Evolutionary conservation across 257 asterid species (phyloP), one percentile per base, ranked within the genome.

Genomic region (Ajuga chamaepitys): DNA sequence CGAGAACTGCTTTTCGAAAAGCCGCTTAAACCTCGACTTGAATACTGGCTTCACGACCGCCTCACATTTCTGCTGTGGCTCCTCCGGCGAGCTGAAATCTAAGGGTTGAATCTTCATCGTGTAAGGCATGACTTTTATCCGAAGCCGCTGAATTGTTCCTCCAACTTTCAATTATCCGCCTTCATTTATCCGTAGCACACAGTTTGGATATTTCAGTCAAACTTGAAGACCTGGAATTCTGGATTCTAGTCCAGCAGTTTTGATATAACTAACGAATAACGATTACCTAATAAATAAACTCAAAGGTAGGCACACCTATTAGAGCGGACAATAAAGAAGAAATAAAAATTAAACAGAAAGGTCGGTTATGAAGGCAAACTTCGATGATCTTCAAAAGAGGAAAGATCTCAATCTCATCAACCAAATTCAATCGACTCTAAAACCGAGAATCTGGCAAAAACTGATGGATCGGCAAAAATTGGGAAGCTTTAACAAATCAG

Each of bases 31-130:
- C 80, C 95, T 78, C 21, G 87, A 86, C 74, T 75, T 86, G 2
- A 47, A 22, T 3, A 84, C 81, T 4, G 87, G 84, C 78, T 81
- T 90, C 66, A 59, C 78, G 62, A 68, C 85, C 62, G 81, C 77
- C 74, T 82, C 96, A n/a, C 47, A 64, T 17, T 77, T 72, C 21
- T 59, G 50, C 58, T 1, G 63, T 67, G 73, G 70, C 71, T 70
- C 85, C 55, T 68, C 81, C 8, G 73, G 69, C 30, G 64, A 57
- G 60, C 46, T 74, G 66, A 78, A 77, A 72, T 93, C 95, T 58
- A 94, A 54, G 3, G 99, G 99, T 30, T 88, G 97, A 75, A 94
- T 81, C 76, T 83, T 94, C 95, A 86, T 79, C 6, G 88, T 77
- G 61, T 75, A 76, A 64, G 85, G 81, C 78, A 79, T 78, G 8